Percentiles rank a stretch among this genome's conserved stretches.
These are phyloP conservation scores for Lichina pygmaea DNA, from an alignment of 495 filamentous ascomycete species.

Conservation along the genomic window DNA sequence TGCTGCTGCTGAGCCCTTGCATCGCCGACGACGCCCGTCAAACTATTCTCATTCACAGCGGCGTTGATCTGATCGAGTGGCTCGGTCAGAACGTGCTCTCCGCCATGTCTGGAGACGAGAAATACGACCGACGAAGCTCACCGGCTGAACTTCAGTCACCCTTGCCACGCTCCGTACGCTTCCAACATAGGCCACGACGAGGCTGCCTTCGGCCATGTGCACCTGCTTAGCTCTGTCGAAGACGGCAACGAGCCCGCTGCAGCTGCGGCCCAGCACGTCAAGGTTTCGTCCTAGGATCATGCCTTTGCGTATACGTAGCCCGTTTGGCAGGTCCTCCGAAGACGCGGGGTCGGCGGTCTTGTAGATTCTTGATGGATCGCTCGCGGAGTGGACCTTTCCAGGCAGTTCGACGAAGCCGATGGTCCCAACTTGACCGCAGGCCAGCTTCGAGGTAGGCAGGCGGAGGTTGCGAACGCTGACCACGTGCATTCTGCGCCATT, in stretches of 20 bases:
- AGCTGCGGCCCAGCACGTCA: conserved; percentile 13
- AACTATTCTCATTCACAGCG: not conserved
- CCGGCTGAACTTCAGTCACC: conserved; percentile 15
- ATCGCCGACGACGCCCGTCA: not conserved
- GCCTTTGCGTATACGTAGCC: conserved; percentile 39
- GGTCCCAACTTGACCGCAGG: conserved; percentile 68
- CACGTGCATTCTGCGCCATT: conserved; percentile 56
- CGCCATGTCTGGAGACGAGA: too few relatives aligned
- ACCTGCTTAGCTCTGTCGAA: conserved; percentile 17
- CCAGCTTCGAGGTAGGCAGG: conserved; percentile 50
- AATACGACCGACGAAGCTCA: not conserved
- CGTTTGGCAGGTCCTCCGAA: conserved; percentile 7
- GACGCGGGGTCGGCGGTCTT: not conserved
- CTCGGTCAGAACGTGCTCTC: not conserved
- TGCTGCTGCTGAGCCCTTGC: not conserved
- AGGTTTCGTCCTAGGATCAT: conserved; percentile 35
- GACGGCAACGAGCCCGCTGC: conserved; percentile 20
- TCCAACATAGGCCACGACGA: conserved; percentile 60
- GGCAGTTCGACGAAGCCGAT: conserved; percentile 36
- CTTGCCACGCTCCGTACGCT: conserved; percentile 63
- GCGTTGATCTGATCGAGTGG: not conserved
- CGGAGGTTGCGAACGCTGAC: conserved; percentile 72
- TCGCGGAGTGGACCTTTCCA: not conserved
- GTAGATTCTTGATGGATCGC: not conserved
- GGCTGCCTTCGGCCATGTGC: conserved; percentile 24